A percentile compares a stretch with the other conserved stretches of the same genome.
Evolutionary conservation across 2,329 filamentous ascomycete genomes (phyloP).

Genomic region (Didymella pinodella): DNA sequence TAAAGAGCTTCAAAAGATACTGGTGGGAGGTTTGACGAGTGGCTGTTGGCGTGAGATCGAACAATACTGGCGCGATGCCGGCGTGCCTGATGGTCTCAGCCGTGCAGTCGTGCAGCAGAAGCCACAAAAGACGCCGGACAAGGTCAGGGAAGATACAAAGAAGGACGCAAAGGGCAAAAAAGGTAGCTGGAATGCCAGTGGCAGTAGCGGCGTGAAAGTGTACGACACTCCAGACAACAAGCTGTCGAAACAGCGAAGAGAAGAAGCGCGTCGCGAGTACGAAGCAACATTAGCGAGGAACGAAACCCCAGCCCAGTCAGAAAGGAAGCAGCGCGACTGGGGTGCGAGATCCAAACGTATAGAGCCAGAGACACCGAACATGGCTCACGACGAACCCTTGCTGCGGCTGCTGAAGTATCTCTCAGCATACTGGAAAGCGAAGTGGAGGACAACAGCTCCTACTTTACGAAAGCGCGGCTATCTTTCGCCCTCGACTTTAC

Average conservation of each 20-base stretch:
- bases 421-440: constrained; percentile 86
- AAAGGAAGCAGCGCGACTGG: constrained; percentile 71
- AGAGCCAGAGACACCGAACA: constrained; percentile 74
- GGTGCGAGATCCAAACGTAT: constrained; percentile 71
- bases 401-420: constrained; percentile 78
- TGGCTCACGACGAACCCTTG: constrained; percentile 84
- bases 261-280: constrained; percentile 15
- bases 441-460: constrained; percentile 78
- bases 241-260: constrained; percentile 15
- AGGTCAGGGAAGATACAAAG: constrained; percentile 65
- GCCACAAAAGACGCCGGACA: constrained; percentile 71
- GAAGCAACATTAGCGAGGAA: constrained; percentile 21
- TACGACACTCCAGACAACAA: constrained; percentile 37
- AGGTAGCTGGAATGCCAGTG: constrained; percentile 52
- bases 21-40: constrained; percentile 40
- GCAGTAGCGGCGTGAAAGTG: constrained; percentile 49
- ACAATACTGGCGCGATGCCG: constrained; percentile 70
- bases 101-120: constrained; percentile 72
- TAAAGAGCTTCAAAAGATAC: constrained; percentile 41
- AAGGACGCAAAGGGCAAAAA: constrained; percentile 47
- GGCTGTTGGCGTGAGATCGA: constrained; percentile 50
- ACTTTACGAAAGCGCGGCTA: constrained; percentile 91
- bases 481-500: constrained; percentile 76
- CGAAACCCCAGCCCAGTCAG: constrained; percentile 51
- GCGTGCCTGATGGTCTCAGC: constrained; percentile 82